Base-by-base conservation (phyloP, 306 rosid species). In the Delonix regia region DNA sequence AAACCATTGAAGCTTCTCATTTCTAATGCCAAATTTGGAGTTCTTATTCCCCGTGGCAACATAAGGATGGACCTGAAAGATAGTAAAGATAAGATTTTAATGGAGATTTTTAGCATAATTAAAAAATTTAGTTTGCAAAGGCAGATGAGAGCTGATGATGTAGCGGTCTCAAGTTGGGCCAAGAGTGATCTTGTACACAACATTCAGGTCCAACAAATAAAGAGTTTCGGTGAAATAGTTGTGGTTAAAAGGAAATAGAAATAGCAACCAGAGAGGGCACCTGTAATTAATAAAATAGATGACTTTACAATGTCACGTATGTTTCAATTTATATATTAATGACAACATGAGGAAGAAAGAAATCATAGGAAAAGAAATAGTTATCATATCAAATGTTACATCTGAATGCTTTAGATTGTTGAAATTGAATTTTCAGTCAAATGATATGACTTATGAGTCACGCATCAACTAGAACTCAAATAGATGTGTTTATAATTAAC, bases 1-100 rank as follows among this genome's bases (percentile, higher is more conserved):
- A 90, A 95, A 95, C 97, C 98, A 95, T 73, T 89, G 99, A 87
- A 92, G 81, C 91, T 89, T 95, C 84, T 95, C 99, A 85, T 95
- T 91, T 88, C 98, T 92, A 52, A 92, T 91, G 62, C 98, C 98
- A 74, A 95, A 92, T 85, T 95, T 95, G 36, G 99, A 95, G 88
- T 89, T 94, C 84, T 94, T 91, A 59, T 92, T 92, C n/a, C 99
- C 99, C 5, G 99, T 92, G 74, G 98, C 97, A 84, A 95, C 93
- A 80, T 92, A 91, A 25, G 97, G 90, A 92, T 95, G 99, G 47
- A 95, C 98, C 99, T 92, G 10, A 83, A 28, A 64, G 61, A 80
- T 75, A 64, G 33, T 75, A 85, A 15, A 41, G 57, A 47, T 52
- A 28, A 0, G 19, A 49, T 19, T 39, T 16, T 44, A 45, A 57